Conservation (phyloP, 805 yeast species). For the Kluyveromyces wickerhamii region DNA sequence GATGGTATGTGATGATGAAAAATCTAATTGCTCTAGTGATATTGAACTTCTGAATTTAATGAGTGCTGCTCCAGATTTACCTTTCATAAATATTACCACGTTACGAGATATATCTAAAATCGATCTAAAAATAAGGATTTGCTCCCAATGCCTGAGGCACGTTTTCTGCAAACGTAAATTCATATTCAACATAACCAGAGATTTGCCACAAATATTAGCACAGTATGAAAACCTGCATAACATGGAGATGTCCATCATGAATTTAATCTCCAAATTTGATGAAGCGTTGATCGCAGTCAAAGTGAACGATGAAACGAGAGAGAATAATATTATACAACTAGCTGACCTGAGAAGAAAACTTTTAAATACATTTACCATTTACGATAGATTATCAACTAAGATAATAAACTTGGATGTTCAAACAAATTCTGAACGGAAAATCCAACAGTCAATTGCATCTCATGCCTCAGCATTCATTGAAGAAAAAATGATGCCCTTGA, state of each 20-base stretch:
- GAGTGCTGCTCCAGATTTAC: slow-evolving; percentile 21
- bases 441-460: slow-evolving; percentile 48
- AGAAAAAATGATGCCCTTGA: slow-evolving; percentile 54
- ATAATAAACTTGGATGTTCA: slow-evolving; percentile 30
- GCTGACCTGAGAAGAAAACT: slow-evolving; percentile 37
- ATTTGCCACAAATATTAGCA: slow-evolving; percentile 33
- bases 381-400: slow-evolving; percentile 43
- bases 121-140: slow-evolving; percentile 44
- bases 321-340: slow-evolving; percentile 30
- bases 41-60: slow-evolving; percentile 40
- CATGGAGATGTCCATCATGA: slow-evolving; percentile 31
- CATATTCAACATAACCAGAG: slow-evolving; percentile 30
- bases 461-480: slow-evolving; percentile 57
- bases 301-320: slow-evolving; percentile 26
- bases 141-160: slow-evolving; percentile 58
- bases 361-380: slow-evolving; percentile 41
- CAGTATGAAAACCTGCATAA: slow-evolving; percentile 36
- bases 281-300: slow-evolving; percentile 18
- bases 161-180: slow-evolving; percentile 52
- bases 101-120: slow-evolving; percentile 15
- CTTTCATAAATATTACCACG: slow-evolving; percentile 12
- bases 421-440: slow-evolving; percentile 37
- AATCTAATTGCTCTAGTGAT: slow-evolving; percentile 62
- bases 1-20: slow-evolving; percentile 65
- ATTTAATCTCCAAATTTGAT: slow-evolving; percentile 38